Percentiles rank a stretch among this genome's conserved stretches.
phyloP scores from a whole-genome alignment of 2,329 filamentous ascomycete species.

The Exophiala phaeomuriformis region DNA sequence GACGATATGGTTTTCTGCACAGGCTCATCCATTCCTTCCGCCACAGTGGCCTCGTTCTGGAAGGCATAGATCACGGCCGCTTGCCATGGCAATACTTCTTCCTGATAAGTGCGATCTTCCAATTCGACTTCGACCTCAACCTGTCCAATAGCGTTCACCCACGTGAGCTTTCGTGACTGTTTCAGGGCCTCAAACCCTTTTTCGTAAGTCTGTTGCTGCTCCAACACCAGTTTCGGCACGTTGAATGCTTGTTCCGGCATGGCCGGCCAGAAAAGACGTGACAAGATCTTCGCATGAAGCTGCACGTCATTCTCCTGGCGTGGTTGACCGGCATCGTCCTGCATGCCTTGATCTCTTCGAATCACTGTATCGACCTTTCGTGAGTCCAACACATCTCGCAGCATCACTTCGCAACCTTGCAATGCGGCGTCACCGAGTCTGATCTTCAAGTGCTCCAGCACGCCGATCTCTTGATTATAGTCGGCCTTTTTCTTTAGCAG shows the following conservation, averaged over 20 bases:
- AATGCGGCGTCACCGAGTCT: slow-evolving; percentile 78
- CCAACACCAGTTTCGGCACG: slow-evolving; percentile 39
- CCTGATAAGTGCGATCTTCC: slow-evolving; percentile 65
- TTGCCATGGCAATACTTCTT: slow-evolving; percentile 71
- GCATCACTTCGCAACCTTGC: slow-evolving; percentile 95
- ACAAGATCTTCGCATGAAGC: slow-evolving; percentile 78
- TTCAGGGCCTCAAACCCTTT: slow-evolving; percentile 72
- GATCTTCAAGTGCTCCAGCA: slow-evolving; percentile 79
- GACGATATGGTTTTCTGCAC: slow-evolving; percentile 38
- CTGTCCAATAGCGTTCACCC: slow-evolving; percentile 75
- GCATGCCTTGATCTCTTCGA: slow-evolving; percentile 42
- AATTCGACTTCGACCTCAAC: slow-evolving; percentile 76
- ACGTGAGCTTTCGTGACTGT: slow-evolving; percentile 74
- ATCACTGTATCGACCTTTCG: slow-evolving; percentile 63
- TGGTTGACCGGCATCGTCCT: slow-evolving; percentile 25
- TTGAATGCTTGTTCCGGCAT: slow-evolving; percentile 52
- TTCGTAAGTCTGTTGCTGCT: slow-evolving; percentile 64
- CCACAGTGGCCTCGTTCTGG: slow-evolving; percentile 39
- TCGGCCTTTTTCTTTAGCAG: slow-evolving; percentile 58
- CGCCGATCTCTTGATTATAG: slow-evolving; percentile 72
- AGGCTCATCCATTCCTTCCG: slow-evolving; percentile 1
- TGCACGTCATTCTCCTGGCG: slow-evolving; percentile 29
- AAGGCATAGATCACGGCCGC: slow-evolving; percentile 84
- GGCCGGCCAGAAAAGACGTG: slow-evolving; percentile 86
- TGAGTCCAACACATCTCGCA: slow-evolving; percentile 84